phyloP scores from a whole-genome alignment of 1,139 yeast genomes.

The Candida glucosophila region DNA sequence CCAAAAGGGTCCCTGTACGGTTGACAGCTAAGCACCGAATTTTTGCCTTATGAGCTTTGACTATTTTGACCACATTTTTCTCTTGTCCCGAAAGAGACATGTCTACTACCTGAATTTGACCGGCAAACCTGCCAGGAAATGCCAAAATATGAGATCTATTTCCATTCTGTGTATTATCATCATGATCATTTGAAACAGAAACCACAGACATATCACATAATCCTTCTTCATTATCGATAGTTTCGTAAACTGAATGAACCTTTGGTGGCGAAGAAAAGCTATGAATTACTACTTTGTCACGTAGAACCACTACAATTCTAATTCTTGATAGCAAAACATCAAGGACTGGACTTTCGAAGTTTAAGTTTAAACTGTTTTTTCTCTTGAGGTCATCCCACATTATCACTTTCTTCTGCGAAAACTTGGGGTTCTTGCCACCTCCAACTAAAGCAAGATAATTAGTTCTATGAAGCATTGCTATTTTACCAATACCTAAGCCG shows the following conservation, averaged over 20 bases:
- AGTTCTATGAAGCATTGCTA: slow-evolving; percentile 81
- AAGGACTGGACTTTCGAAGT: slow-evolving; percentile 65
- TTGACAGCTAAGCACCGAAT: slow-evolving; percentile 64
- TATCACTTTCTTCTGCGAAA: slow-evolving; percentile 66
- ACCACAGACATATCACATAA: slow-evolving; percentile 50
- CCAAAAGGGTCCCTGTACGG: slow-evolving; percentile 68
- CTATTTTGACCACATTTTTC: slow-evolving; percentile 55
- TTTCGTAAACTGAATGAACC: slow-evolving; percentile 61
- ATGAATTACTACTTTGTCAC: slow-evolving; percentile 61
- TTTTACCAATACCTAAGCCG: slow-evolving; percentile 62
- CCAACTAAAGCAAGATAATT: slow-evolving; percentile 86
- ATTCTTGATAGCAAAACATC: slow-evolving; percentile 70
- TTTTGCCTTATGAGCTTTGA: slow-evolving; percentile 74
- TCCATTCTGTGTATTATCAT: slow-evolving; percentile 1
- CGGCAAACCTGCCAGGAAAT: slow-evolving; percentile 60
- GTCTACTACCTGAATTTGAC: slow-evolving; percentile 76
- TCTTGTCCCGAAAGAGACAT: slow-evolving; percentile 55
- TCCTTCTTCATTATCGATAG: slow-evolving; percentile 60
- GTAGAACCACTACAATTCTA: slow-evolving; percentile 63
- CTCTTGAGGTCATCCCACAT: slow-evolving; percentile 90
- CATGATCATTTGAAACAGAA: slow-evolving; percentile 4
- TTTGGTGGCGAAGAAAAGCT: slow-evolving; percentile 77
- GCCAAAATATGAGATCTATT: slow-evolving; percentile 50
- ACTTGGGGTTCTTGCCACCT: slow-evolving; percentile 74
- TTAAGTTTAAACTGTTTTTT: slow-evolving; percentile 64